Conservation (phyloP, 1,284 basidiomycete species). For the Rhodotorula sp. region DNA sequence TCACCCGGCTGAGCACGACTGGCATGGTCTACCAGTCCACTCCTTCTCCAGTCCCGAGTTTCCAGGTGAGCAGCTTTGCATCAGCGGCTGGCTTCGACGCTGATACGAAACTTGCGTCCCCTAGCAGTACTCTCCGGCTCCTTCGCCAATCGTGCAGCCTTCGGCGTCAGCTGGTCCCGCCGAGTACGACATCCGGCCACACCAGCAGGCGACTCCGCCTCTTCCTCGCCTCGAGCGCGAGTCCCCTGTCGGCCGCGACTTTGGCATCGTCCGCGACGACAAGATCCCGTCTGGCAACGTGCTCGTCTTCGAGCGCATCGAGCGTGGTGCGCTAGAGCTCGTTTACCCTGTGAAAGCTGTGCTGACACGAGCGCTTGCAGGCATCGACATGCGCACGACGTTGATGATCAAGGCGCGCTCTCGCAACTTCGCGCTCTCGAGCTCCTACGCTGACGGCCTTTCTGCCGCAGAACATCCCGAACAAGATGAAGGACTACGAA, state of each 20-base stretch:
- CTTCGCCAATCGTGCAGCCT: not conserved
- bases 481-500: constrained; percentile 77
- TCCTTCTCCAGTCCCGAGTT: no score
- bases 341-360: no score
- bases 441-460: no score
- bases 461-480: constrained; percentile 73
- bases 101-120: no score
- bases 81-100: no score
- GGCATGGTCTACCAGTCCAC: no score
- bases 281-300: constrained; percentile 60
- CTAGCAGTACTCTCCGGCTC: not conserved
- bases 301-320: constrained; percentile 66
- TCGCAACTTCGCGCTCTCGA: not conserved
- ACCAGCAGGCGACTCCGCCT: not conserved
- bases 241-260: constrained; percentile 4
- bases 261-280: constrained; percentile 38
- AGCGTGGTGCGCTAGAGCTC: constrained; percentile 50
- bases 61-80: no score
- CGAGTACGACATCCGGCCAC: not conserved
- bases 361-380: constrained; percentile 44
- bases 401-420: constrained; percentile 47
- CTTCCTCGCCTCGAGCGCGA: not conserved
- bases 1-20: no score
- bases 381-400: constrained; percentile 71
- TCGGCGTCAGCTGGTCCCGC: no score